Percentiles rank a stretch among this genome's conserved stretches.
phyloP scores from a whole-genome alignment of 2,329 filamentous ascomycete species.

The Fusarium subtropicale region DNA sequence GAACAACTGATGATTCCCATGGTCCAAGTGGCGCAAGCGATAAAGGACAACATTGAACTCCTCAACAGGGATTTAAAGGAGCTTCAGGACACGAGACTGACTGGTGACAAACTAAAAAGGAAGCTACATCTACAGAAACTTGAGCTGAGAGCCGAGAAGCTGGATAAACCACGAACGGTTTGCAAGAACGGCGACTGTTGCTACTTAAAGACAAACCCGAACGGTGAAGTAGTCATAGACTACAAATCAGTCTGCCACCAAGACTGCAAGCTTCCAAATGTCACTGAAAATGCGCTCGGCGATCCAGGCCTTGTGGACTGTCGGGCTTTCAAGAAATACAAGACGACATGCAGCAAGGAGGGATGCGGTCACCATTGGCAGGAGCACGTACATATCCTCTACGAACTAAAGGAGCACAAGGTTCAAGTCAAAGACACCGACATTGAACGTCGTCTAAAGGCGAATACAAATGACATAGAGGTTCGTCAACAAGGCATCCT shows the following conservation, averaged over 20 bases:
- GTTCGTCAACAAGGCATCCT: conserved; percentile 9
- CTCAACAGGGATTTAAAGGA: conserved; percentile 5
- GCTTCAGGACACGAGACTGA: conserved; percentile 1
- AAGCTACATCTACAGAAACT: conserved; percentile 15
- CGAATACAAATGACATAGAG: conserved; percentile 8
- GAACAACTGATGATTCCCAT: conserved; percentile 30
- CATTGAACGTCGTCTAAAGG: conserved; percentile 2
- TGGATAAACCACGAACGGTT: conserved; percentile 21
- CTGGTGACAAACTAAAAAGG: neutral
- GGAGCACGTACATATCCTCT: conserved; percentile 28
- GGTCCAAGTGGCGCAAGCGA: conserved; percentile 20
- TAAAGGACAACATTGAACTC: conserved; percentile 16
- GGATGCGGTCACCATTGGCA: conserved; percentile 18
- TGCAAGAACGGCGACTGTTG: conserved; percentile 27
- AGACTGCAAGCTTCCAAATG: conserved; percentile 16
- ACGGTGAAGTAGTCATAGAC: neutral
- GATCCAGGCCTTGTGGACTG: conserved; percentile 7
- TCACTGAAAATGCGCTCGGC: conserved; percentile 1
- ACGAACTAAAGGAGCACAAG: conserved; percentile 9
- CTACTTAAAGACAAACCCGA: conserved; percentile 10
- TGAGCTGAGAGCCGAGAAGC: neutral
- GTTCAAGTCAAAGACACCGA: conserved; percentile 13
- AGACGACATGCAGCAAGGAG: neutral
- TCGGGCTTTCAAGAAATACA: neutral
- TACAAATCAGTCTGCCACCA: conserved; percentile 37